Evolutionary conservation across 2,329 filamentous ascomycete genomes (phyloP), one percentile per base, ranked within the genome.

Genomic region (Verticillium tricorpus): DNA sequence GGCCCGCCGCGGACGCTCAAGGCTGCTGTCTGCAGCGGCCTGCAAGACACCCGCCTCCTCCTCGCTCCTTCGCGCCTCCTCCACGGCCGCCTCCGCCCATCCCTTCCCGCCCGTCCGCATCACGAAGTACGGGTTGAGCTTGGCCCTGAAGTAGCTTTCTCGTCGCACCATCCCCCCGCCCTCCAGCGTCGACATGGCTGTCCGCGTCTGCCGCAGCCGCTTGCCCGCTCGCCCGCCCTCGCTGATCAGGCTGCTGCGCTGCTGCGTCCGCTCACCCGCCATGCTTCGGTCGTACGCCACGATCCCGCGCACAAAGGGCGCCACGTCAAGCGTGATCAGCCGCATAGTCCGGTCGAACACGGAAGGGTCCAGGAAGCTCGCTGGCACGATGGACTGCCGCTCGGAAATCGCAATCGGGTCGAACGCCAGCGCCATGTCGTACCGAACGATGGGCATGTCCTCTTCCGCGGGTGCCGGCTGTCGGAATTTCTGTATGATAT

Each of bases 241-340:
- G 59, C 84, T 86, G 14, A 91, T 75, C 1, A 92, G 73, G 60
- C 80, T 86, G 66, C 85, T 86, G 11, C 91, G 74, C 19, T 83
- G 82, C 50, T 62, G 63, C 8, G 85, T 72, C 12, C 92, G 85
- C 65, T 92, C 85, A 64, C 86, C 80, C 69, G 92, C 89, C 1
- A 95, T 82, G 1, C 81, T 82, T 22, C 86, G 78, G 68, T 98
- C 94, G 70, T 89, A 90, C 0, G 87, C 82, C 2, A 94, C 87
- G 63, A 99, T 98, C 40, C 84, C 82, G 12, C 96, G 90, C n/a
- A 98, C 85, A 72, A 92, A 98, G 0, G 96, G 95, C 0, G 93
- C 93, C 2, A 98, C 80, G 65, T 99, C 95, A 14, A 89, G 78
- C 0, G 85, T 82, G 35, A 97, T 85, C 22, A 88, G 79, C 0